Base-by-base conservation (phyloP, 2,329 filamentous ascomycete species). In the Mycogone perniciosa region DNA sequence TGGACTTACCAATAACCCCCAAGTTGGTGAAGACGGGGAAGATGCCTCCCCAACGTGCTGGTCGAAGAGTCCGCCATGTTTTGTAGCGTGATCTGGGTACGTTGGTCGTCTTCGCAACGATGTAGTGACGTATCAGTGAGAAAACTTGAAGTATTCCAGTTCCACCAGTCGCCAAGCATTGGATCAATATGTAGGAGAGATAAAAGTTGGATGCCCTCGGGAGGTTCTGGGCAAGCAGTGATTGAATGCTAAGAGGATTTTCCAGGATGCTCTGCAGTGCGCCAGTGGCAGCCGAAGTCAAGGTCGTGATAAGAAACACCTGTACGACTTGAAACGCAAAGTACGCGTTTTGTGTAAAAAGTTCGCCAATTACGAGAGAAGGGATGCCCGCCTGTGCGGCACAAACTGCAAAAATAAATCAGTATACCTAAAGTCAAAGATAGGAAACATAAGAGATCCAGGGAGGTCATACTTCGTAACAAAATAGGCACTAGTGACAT, bases 151-250 rank as follows among this genome's bases (percentile, higher is more conserved):
- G 75, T 5, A 97, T 69, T 1, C 87, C 80, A 43, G 84, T 80
- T 0, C 88, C 79, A 4, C 89, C 86, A 54, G 92, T 83, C 1
- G 85, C 85, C 52, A 97, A 69, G 33, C 92, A 95, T 68, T 97
- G 93, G 3, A 99, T 81, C 31, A 97, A 82, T 58, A 99, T 95
- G 71, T 97, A 99, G 0, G 70, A 89, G 20, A 97, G 85, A 68
- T 96, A 99, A 64, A 97, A 95, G 70, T 95, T 97, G 54, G 90
- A 91, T 0, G 89, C 84, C 50, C 81, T 84, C 13, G 93, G 93
- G 5, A 99, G 75, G 52, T 88, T 86, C 11, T 75, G 62, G 1
- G 90, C 85, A 4, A 96, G 76, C 37, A 95, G 69, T 0, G 65
- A 70, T 0, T 89, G 81, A 6, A 82, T 79, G 0, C 70, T 70